phyloP scores from a whole-genome alignment of 2,329 filamentous ascomycete genomes.

The Xylaria sp. region DNA sequence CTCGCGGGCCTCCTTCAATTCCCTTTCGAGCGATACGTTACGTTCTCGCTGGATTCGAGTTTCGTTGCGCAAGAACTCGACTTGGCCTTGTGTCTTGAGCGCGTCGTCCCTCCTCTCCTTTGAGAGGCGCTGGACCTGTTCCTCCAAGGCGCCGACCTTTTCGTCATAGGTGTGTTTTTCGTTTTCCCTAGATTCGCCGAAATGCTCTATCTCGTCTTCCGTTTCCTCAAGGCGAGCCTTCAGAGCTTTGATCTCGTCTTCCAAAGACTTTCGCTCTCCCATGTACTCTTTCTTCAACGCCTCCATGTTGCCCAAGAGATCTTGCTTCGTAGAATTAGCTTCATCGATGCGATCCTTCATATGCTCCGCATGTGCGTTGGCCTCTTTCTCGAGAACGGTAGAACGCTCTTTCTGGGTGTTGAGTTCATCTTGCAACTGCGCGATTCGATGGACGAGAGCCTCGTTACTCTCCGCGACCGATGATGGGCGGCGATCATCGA shows the following conservation, averaged over 20 bases:
- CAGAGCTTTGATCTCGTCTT: conserved; percentile 76
- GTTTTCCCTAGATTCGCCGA: conserved; percentile 81
- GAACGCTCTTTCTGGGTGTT: conserved; percentile 71
- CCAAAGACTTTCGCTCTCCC: conserved; percentile 79
- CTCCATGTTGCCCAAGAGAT: conserved; percentile 93
- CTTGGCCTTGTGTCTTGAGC: conserved; percentile 62
- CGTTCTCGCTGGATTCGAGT: conserved; percentile 61
- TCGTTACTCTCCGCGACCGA: conserved; percentile 50
- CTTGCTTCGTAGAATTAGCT: conserved; percentile 87
- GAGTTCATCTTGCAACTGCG: conserved; percentile 78
- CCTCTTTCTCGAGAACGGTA: conserved; percentile 69
- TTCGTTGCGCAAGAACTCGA: conserved; percentile 65
- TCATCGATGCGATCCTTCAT: conserved; percentile 76
- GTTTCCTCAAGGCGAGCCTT: conserved; percentile 81
- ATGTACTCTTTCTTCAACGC: conserved; percentile 87
- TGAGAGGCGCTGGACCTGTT: conserved; percentile 68
- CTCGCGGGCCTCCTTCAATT: conserved; percentile 56
- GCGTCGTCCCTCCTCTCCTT: conserved; percentile 60
- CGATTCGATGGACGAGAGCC: conserved; percentile 50
- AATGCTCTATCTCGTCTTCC: conserved; percentile 88
- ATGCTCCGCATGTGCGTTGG: conserved; percentile 58
- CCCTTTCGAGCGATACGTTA: conserved; percentile 59
- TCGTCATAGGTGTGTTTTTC: conserved; percentile 73
- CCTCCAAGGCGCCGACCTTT: conserved; percentile 67
- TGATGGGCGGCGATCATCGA: conserved; percentile 50